These are phyloP conservation scores for Fusarium albosuccineum DNA, from an alignment of 2,329 filamentous ascomycete genomes.

Conservation along the genomic window DNA sequence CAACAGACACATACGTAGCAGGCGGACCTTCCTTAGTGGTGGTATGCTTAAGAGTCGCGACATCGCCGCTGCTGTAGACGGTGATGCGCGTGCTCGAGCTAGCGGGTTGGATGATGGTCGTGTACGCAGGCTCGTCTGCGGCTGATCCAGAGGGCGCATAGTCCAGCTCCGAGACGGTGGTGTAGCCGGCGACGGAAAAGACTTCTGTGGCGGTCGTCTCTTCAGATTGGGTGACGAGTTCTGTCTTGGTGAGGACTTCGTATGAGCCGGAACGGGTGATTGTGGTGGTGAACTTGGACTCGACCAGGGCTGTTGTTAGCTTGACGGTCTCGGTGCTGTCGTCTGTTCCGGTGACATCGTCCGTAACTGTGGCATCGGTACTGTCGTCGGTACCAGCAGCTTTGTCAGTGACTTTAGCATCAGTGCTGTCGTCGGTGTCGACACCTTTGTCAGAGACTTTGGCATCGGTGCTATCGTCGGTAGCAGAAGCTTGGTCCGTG, in stretches of 20 bases:
- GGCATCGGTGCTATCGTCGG: neutral
- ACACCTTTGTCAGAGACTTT: neutral
- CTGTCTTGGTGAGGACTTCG: conserved; percentile 10
- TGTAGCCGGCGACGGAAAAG: neutral
- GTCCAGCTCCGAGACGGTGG: neutral
- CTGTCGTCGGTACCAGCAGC: neutral
- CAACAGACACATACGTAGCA: conserved; percentile 26
- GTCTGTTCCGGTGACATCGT: neutral
- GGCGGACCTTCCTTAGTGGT: conserved; percentile 28
- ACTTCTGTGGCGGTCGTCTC: conserved; percentile 5
- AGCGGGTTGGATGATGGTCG: conserved; percentile 13
- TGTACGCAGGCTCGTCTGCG: neutral
- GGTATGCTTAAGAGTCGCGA: conserved; percentile 15
- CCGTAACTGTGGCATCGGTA: neutral
- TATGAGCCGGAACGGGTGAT: conserved; percentile 13
- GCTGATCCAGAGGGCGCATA: neutral
- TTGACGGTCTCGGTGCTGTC: conserved; percentile 10
- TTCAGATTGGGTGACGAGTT: conserved; percentile 17
- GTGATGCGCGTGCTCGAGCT: conserved; percentile 20
- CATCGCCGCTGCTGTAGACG: conserved; percentile 3
- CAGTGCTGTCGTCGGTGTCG: neutral
- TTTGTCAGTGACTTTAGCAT: neutral
- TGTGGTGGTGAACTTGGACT: conserved; percentile 30
- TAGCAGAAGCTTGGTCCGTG: neutral
- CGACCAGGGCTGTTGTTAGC: conserved; percentile 27